Conservation (phyloP, 2,329 filamentous ascomycete genomes). For the Penicillium sp. region DNA sequence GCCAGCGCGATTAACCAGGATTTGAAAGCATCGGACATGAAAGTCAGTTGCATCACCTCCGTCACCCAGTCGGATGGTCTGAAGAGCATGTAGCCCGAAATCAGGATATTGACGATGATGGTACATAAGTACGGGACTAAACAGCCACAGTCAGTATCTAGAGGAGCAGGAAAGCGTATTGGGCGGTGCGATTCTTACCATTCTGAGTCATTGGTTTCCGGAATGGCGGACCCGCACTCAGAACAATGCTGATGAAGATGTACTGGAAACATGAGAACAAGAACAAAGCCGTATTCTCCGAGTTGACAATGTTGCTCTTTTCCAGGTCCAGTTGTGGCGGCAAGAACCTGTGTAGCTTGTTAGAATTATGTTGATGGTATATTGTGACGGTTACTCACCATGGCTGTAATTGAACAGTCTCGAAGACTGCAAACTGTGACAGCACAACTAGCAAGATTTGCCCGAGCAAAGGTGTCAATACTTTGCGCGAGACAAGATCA, state of each 20-base stretch:
- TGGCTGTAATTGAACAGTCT: constrained; percentile 70
- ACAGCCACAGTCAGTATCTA: constrained; percentile 20
- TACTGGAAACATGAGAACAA: constrained; percentile 92
- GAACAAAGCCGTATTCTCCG: constrained; percentile 89
- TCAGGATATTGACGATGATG: constrained; percentile 63
- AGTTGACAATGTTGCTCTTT: constrained; percentile 83
- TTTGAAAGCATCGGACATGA: constrained; percentile 70
- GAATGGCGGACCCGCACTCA: constrained; percentile 90
- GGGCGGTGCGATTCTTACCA: constrained; percentile 52
- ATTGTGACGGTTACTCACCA: constrained; percentile 56
- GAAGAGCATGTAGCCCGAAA: constrained; percentile 78
- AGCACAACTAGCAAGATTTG: constrained; percentile 80
- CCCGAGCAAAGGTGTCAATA: constrained; percentile 82
- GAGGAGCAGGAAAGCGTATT: constrained; percentile 3
- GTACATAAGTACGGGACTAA: constrained; percentile 80
- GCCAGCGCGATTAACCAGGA: constrained; percentile 70
- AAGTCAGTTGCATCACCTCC: constrained; percentile 80
- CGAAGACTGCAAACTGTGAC: constrained; percentile 71
- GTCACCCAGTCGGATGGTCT: constrained; percentile 67
- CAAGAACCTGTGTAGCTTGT: constrained; percentile 59
- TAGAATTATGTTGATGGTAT: constrained; percentile 5
- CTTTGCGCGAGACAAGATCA: constrained; percentile 86
- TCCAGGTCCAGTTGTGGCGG: constrained; percentile 74
- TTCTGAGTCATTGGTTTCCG: constrained; percentile 77
- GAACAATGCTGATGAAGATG: constrained; percentile 80